A percentile compares a stretch with the other conserved stretches of the same genome.
phyloP scores from a whole-genome alignment of 208 protist species.

The Acanthamoeba divionensis region DNA sequence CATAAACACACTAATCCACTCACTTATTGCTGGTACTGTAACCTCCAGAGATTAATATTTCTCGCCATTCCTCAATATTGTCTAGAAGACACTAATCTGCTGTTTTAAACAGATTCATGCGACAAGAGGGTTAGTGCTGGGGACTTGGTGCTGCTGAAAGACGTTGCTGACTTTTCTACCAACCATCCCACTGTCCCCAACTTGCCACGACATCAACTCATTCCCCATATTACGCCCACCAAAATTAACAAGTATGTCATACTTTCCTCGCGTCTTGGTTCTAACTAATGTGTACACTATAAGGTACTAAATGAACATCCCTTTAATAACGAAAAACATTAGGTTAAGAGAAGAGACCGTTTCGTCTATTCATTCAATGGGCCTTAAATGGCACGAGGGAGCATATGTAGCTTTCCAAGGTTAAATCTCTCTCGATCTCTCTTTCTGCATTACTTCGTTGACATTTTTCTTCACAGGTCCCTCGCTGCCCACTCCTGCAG shows the following conservation, averaged over 20 bases:
- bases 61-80: neutral
- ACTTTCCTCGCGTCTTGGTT: neutral
- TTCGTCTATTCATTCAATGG: neutral
- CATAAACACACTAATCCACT: neutral
- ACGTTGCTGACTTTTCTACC: neutral
- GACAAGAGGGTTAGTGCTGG: neutral
- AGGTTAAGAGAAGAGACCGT: neutral
- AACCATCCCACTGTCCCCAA: neutral
- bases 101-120: neutral
- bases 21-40: neutral
- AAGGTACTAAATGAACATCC: too few species aligned
- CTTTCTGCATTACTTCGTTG: too few species aligned
- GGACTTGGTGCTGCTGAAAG: neutral
- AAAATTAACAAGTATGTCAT: neutral
- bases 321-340: too few species aligned
- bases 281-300: neutral
- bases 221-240: neutral
- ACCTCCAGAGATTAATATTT: neutral
- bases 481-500: neutral
- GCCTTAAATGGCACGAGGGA: neutral
- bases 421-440: too few species aligned
- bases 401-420: constrained; percentile 39
- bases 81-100: neutral
- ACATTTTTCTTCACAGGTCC: too few species aligned
- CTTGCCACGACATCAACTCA: neutral